phyloP scores from a whole-genome alignment of 2,329 filamentous ascomycete species.

The Scedosporium minutisporum region DNA sequence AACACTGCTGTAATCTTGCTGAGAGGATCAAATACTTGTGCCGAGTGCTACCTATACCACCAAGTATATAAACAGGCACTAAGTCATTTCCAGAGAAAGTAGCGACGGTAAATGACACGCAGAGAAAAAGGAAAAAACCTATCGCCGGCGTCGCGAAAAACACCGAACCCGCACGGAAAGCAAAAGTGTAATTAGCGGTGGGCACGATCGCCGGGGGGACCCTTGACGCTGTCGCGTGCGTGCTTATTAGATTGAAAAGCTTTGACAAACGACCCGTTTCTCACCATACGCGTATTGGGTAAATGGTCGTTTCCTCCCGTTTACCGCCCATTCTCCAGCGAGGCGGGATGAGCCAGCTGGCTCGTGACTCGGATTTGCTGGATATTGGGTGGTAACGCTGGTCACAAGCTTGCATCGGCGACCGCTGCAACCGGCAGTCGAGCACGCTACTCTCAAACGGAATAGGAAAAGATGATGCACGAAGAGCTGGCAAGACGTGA shows the following conservation, averaged over 20 bases:
- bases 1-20: no score
- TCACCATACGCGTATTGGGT: neutral
- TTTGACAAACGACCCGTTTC: neutral
- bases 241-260: neutral
- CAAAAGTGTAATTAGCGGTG: neutral
- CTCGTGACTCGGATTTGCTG: no score
- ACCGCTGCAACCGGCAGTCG: neutral
- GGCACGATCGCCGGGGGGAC: neutral
- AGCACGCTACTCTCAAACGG: neutral
- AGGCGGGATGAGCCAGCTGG: neutral
- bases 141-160: neutral
- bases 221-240: neutral
- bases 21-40: no score
- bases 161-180: no score
- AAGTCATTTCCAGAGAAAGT: no score
- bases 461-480: neutral
- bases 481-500: neutral
- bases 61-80: no score
- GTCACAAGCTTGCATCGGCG: neutral
- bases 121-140: neutral
- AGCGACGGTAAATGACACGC: neutral
- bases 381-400: no score
- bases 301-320: neutral
- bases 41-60: no score
- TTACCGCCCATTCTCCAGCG: neutral